Conservation (phyloP, 768 basidiomycete genomes). For the Trametes coccinea region DNA sequence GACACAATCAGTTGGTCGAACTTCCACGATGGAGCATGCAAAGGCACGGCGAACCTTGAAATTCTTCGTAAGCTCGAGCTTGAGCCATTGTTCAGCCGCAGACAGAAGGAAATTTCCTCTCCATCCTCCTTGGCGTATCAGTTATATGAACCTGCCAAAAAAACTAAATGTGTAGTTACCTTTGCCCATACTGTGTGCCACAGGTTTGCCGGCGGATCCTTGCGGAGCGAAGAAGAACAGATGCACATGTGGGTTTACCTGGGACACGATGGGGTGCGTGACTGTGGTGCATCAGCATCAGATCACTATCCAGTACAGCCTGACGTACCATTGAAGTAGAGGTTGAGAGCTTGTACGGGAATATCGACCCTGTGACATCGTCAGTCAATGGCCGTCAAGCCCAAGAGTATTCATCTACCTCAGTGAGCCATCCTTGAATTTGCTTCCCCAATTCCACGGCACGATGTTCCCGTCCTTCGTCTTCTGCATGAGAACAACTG, state of each 20-base stretch:
- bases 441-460: slow-evolving; percentile 94
- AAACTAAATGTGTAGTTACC: slow-evolving; percentile 41
- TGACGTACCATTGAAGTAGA: slow-evolving; percentile 78
- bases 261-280: slow-evolving; percentile 90
- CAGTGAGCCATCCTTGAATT: slow-evolving; percentile 91
- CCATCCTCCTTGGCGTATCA: slow-evolving; percentile 60
- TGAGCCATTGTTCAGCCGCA: slow-evolving; percentile 92
- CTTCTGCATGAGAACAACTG: slow-evolving; percentile 95
- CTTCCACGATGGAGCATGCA: neutral
- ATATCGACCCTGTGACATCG: slow-evolving; percentile 76
- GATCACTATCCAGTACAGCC: too few relatives aligned
- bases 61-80: slow-evolving; percentile 94
- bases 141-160: neutral
- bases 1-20: neutral
- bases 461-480: slow-evolving; percentile 73
- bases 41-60: slow-evolving; percentile 60
- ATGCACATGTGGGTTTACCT: slow-evolving; percentile 92
- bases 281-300: slow-evolving; percentile 43
- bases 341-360: slow-evolving; percentile 82
- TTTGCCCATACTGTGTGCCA: slow-evolving; percentile 92
- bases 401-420: slow-evolving; percentile 43
- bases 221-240: slow-evolving; percentile 92
- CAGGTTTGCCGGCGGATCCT: slow-evolving; percentile 89
- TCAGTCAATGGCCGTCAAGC: neutral
- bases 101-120: slow-evolving; percentile 91